A percentile compares a stretch with the other conserved stretches of the same genome.
phyloP scores from a whole-genome alignment of 2,329 filamentous ascomycete genomes.

The Aspergillus eucalypticola region DNA sequence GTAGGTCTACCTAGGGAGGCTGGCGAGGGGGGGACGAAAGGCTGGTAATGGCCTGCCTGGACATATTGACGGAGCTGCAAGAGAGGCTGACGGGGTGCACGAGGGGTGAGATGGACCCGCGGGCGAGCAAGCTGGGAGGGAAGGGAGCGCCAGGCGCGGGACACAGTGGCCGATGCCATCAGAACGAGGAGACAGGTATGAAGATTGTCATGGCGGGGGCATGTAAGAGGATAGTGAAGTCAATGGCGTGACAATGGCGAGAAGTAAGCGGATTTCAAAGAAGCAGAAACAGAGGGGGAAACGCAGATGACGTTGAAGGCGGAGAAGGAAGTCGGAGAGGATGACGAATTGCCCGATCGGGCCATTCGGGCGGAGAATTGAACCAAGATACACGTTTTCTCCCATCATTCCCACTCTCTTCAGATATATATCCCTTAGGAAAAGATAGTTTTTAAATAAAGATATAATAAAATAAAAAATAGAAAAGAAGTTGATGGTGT shows the following conservation, averaged over 20 bases:
- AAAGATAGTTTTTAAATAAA: too few species aligned
- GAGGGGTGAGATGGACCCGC: neutral
- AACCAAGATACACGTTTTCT: too few species aligned
- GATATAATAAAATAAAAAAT: too few species aligned
- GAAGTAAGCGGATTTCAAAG: neutral
- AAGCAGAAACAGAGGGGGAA: neutral
- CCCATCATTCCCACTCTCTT: too few species aligned
- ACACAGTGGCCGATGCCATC: conserved; percentile 6
- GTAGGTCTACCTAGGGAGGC: conserved; percentile 72
- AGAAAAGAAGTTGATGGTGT: too few species aligned
- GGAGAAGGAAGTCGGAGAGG: neutral
- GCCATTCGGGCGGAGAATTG: neutral
- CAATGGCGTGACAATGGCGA: neutral
- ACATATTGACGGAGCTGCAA: conserved; percentile 23
- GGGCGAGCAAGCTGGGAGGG: conserved; percentile 6
- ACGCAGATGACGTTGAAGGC: neutral
- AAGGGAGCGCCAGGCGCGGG: conserved; percentile 7
- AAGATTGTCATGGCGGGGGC: neutral
- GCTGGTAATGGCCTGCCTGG: conserved; percentile 56
- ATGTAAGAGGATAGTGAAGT: neutral
- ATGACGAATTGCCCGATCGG: neutral
- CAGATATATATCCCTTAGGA: too few species aligned
- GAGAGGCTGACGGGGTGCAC: neutral
- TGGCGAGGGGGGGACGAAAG: conserved; percentile 75
- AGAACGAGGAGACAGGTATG: neutral